These are phyloP conservation scores for Stevia rebaudiana DNA, from an alignment of 140 eudicot genomes.

Conservation along the genomic window DNA sequence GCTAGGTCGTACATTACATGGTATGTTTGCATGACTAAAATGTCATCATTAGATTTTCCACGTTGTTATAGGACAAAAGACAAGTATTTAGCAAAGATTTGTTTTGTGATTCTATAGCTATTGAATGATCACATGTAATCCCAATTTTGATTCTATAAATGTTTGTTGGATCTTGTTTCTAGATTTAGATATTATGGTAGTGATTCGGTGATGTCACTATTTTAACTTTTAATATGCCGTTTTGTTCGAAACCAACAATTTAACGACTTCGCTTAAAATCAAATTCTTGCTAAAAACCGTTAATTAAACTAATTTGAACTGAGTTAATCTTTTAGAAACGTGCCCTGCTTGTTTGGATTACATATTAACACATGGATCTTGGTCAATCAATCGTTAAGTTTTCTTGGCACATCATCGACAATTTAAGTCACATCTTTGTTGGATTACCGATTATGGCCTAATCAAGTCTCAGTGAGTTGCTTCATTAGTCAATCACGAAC, in stretches of 20 bases:
- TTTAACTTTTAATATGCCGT: background rate
- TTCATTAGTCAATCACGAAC: background rate
- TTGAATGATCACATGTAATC: constrained; percentile 16
- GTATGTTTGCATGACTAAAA: constrained; percentile 21
- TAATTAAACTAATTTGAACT: background rate
- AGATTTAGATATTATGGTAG: constrained; percentile 11
- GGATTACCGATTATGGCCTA: background rate
- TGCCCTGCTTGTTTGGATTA: too few relatives aligned
- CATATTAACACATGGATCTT: too few relatives aligned
- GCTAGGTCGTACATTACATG: constrained; percentile 11
- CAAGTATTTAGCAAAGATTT: constrained; percentile 31
- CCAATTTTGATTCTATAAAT: constrained; percentile 21
- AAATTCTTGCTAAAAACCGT: background rate
- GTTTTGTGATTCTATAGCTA: constrained; percentile 21
- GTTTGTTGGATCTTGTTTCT: constrained; percentile 22
- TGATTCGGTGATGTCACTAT: constrained; percentile 7
- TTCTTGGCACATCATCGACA: too few relatives aligned
- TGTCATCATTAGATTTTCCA: constrained; percentile 3
- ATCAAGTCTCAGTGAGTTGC: background rate
- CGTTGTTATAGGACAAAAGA: constrained; percentile 20
- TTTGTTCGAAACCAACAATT: background rate
- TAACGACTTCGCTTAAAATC: background rate
- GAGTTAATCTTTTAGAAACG: background rate
- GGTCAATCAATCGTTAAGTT: too few relatives aligned
- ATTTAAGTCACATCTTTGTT: background rate